Evolutionary conservation across 495 filamentous ascomycete species (phyloP).

Genomic region (Articulospora tetracladia): DNA sequence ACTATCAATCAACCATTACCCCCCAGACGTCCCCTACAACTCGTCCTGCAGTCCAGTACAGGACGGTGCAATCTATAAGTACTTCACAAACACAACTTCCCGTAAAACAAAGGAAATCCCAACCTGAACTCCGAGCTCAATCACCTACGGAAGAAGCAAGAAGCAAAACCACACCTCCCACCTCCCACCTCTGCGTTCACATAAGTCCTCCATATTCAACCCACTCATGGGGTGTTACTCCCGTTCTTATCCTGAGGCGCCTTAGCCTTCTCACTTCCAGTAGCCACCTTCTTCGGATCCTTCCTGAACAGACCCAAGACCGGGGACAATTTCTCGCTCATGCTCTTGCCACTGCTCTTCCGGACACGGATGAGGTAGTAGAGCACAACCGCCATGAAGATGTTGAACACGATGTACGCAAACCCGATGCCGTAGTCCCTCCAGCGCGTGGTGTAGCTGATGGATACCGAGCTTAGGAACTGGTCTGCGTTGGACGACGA

Average conservation of each 20-base stretch:
- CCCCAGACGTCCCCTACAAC: too few relatives aligned
- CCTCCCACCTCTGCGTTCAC: too few relatives aligned
- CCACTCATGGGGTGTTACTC: neutral
- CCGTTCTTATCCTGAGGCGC: slow-evolving; percentile 8
- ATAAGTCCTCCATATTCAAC: too few relatives aligned
- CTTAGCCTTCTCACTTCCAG: slow-evolving; percentile 12
- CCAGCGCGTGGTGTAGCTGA: slow-evolving; percentile 41
- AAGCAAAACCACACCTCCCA: too few relatives aligned
- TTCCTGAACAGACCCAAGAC: slow-evolving; percentile 22
- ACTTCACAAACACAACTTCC: too few relatives aligned
- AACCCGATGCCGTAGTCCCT: slow-evolving; percentile 39
- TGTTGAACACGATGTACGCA: slow-evolving; percentile 75
- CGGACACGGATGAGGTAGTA: slow-evolving; percentile 81
- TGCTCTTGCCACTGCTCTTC: slow-evolving; percentile 52
- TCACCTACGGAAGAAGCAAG: too few relatives aligned
- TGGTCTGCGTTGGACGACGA: slow-evolving; percentile 52
- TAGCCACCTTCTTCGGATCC: slow-evolving; percentile 17
- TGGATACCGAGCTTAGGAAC: slow-evolving; percentile 52
- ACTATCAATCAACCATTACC: too few relatives aligned
- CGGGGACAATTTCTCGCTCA: slow-evolving; percentile 14
- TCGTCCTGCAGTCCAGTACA: too few relatives aligned
- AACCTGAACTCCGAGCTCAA: too few relatives aligned
- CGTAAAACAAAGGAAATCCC: too few relatives aligned
- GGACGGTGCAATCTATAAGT: too few relatives aligned
- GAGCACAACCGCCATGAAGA: slow-evolving; percentile 60